A percentile compares a stretch with the other conserved stretches of the same genome.
phyloP scores from a whole-genome alignment of 345 rosid species.

The Eucalyptus guilfoylei region DNA sequence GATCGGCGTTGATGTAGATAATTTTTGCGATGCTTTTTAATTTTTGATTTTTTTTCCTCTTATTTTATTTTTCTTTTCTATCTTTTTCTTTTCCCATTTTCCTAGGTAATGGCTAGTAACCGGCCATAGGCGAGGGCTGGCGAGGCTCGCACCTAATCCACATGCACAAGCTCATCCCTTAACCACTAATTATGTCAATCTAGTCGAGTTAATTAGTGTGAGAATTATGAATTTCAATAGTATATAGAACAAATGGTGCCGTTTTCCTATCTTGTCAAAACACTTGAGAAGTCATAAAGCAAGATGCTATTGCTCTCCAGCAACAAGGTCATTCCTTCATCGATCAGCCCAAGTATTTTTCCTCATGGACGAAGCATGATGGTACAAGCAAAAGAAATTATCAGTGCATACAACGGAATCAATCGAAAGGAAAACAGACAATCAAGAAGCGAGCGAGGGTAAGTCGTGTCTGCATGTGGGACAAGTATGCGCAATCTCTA shows the following conservation, averaged over 20 bases:
- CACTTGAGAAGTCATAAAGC: neutral
- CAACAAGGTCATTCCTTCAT: neutral
- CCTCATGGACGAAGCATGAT: neutral
- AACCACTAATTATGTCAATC: neutral
- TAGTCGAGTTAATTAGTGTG: neutral
- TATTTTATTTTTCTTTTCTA: too few relatives aligned
- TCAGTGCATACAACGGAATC: neutral
- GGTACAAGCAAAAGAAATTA: neutral
- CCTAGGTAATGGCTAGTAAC: neutral
- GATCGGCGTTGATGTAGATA: rapidly evolving
- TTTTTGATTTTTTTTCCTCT: too few relatives aligned
- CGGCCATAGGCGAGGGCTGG: neutral
- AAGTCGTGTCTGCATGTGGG: neutral
- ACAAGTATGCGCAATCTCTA: neutral
- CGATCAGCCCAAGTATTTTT: neutral
- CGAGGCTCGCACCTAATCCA: neutral
- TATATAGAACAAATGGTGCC: neutral
- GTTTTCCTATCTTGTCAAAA: neutral
- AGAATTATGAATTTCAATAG: neutral
- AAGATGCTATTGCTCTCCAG: neutral
- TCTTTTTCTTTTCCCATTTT: too few relatives aligned
- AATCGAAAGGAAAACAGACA: neutral
- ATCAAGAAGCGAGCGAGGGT: neutral
- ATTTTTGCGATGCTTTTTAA: too few relatives aligned
- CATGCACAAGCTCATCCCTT: neutral